Conservation (phyloP, 805 yeast genomes). For the Ogataea ganodermae region DNA sequence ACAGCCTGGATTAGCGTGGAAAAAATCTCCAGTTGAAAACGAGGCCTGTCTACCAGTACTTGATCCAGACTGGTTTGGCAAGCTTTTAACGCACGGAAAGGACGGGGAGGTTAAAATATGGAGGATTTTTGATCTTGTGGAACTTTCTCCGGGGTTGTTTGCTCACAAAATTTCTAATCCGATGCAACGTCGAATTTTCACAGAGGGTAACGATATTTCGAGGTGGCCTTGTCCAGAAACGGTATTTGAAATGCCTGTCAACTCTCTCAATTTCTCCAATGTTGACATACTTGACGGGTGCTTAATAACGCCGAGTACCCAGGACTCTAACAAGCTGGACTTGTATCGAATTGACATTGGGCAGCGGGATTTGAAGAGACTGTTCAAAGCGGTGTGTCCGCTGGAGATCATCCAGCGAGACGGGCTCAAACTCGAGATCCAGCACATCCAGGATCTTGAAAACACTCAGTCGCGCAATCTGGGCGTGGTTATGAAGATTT, state of each 20-base stretch:
- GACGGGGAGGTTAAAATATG: slow-evolving; percentile 59
- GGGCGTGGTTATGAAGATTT: slow-evolving; percentile 69
- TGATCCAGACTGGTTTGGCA: slow-evolving; percentile 38
- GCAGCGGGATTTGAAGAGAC: slow-evolving; percentile 28
- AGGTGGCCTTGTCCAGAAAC: slow-evolving; percentile 27
- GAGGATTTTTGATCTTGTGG: slow-evolving; percentile 34
- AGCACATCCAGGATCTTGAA: slow-evolving; percentile 19
- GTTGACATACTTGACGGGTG: slow-evolving; percentile 41
- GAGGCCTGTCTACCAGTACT: slow-evolving; percentile 19
- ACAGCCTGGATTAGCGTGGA: slow-evolving; percentile 44
- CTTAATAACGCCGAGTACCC: slow-evolving; percentile 62
- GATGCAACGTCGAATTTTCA: slow-evolving; percentile 20
- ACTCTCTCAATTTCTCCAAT: slow-evolving; percentile 71
- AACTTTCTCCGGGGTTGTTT: slow-evolving; percentile 12
- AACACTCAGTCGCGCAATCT: slow-evolving; percentile 35
- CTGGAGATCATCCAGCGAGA: slow-evolving; percentile 29
- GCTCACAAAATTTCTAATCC: slow-evolving; percentile 19
- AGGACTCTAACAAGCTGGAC: slow-evolving; percentile 65
- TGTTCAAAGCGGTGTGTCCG: slow-evolving; percentile 38
- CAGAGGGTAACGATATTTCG: slow-evolving; percentile 23
- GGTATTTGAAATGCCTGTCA: slow-evolving; percentile 61
- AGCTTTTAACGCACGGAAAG: slow-evolving; percentile 63
- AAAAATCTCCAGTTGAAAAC: slow-evolving; percentile 8
- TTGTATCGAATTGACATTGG: slow-evolving; percentile 44
- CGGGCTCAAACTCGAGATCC: slow-evolving; percentile 22